Evolutionary conservation across 805 yeast genomes (phyloP), one percentile per base, ranked within the genome.

Genomic region (Wickerhamomyces subpelliculosus): DNA sequence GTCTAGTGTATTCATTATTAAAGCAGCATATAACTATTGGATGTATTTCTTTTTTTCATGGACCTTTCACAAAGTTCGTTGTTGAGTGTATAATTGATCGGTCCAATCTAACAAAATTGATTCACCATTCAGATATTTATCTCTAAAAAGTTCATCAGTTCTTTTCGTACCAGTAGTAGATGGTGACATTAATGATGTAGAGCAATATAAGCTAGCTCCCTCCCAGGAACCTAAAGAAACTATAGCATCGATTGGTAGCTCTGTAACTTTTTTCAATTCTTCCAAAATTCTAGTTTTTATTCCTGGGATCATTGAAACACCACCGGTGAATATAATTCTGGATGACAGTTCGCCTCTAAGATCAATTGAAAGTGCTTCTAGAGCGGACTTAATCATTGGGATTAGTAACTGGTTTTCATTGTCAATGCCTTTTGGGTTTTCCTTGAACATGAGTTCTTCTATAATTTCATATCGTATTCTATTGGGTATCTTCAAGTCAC

Each of bases 141-240:
- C 57, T 36, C 57, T 49, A 11, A 28, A 19, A 6, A 51, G 29
- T 17, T 52, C 55, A 16, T 38, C 40, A 16, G 31, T 30, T 18
- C 32, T 40, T 25, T 35, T 40, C 12, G 27, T 35, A 13, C 25
- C 27, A 14, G 41, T 17, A 3, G 41, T 21, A 6, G 37, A 26
- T 7, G 48, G 35, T 5, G 52, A 34, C 52, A 44, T 42, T 4
- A 47, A 34, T 0, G 51, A 32, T 1, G 55, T 48, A 16, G 57
- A 47, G 20, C 53, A 42, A 29, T 50, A 54, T 2, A 54, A 36
- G 32, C 59, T 53, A 3, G 55, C 46, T 7, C 59, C 59, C 26
- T 45, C 40, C 55, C 56, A 54, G 1, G 57, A 32, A 1, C 55
- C 57, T 22, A 52, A 29, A 1, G 50, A 28, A 9, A 34, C 36